Evolutionary conservation across 148 eudicot species (phyloP).

Genomic region (Silene conica): DNA sequence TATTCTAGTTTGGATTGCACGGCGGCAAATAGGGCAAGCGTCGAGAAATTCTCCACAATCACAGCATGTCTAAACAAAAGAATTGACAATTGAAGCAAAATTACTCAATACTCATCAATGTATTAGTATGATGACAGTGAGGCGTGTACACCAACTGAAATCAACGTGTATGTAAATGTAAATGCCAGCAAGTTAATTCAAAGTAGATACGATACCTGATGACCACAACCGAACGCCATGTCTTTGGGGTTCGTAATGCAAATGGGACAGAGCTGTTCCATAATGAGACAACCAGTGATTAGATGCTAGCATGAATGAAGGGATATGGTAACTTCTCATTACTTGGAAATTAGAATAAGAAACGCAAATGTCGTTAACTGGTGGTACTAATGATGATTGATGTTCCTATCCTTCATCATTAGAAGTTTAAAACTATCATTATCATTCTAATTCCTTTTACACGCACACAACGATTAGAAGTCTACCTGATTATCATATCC

Average conservation of each 20-base stretch:
- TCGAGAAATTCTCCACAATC: conserved; percentile 83
- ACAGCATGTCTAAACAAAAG: conserved; percentile 64
- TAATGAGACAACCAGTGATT: background rate
- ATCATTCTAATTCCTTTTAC: background rate
- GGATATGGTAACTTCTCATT: background rate
- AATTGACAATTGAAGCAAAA: background rate
- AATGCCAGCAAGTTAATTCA: background rate
- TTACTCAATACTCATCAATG: background rate
- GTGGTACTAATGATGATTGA: no score
- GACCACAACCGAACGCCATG: conserved; percentile 99
- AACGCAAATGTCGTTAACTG: background rate
- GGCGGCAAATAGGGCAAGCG: conserved; percentile 78
- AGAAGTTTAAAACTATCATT: no score
- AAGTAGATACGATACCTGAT: conserved; percentile 56
- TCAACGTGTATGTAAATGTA: no score
- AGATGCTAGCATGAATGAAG: background rate
- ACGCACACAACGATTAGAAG: background rate
- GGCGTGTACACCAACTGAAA: no score
- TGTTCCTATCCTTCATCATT: no score
- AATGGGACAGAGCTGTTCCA: conserved; percentile 71
- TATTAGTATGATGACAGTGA: no score
- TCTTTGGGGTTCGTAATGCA: conserved; percentile 83
- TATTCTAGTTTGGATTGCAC: conserved; percentile 67
- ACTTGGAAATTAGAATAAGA: background rate
- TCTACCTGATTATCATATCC: conserved; percentile 60